Evolutionary conservation across 106 monocot genomes (phyloP).

Genomic region (Dendrobium catenatum): DNA sequence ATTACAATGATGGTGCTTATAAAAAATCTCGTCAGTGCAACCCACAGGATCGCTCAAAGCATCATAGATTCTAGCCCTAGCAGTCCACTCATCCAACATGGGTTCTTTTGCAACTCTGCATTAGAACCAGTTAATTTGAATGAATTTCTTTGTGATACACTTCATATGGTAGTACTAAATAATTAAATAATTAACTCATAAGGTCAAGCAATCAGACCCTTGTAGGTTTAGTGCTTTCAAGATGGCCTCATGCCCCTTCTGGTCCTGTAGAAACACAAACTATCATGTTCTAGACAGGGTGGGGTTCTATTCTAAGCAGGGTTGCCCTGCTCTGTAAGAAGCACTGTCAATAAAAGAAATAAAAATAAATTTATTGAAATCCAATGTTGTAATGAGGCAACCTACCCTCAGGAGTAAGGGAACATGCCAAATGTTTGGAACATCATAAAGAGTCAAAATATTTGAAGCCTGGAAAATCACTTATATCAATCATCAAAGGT

Average conservation of each 20-base stretch:
- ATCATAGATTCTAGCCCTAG: constrained; percentile 38
- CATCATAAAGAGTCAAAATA: not conserved
- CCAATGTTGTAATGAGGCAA: not conserved
- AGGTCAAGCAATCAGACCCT: constrained; percentile 21
- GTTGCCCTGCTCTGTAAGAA: not conserved
- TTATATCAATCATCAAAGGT: too few relatives aligned
- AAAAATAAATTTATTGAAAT: not conserved
- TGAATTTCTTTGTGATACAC: too few relatives aligned
- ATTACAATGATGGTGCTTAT: too few relatives aligned
- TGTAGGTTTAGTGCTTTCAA: constrained; percentile 43
- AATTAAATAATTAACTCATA: not conserved
- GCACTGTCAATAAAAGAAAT: not conserved
- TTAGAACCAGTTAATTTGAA: not conserved
- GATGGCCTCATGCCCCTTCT: constrained; percentile 55
- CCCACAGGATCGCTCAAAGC: constrained; percentile 35
- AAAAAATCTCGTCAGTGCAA: not conserved
- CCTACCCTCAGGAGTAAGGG: not conserved
- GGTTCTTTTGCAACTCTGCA: constrained; percentile 28
- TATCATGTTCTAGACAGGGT: not conserved
- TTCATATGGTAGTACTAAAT: too few relatives aligned
- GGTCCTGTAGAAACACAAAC: constrained; percentile 28
- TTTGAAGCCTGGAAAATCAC: not conserved
- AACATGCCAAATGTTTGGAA: constrained; percentile 11
- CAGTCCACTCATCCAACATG: constrained; percentile 42
- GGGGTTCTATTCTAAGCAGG: too few relatives aligned